Base-by-base conservation (phyloP, 805 yeast genomes). In the Lipomyces oligophaga region DNA sequence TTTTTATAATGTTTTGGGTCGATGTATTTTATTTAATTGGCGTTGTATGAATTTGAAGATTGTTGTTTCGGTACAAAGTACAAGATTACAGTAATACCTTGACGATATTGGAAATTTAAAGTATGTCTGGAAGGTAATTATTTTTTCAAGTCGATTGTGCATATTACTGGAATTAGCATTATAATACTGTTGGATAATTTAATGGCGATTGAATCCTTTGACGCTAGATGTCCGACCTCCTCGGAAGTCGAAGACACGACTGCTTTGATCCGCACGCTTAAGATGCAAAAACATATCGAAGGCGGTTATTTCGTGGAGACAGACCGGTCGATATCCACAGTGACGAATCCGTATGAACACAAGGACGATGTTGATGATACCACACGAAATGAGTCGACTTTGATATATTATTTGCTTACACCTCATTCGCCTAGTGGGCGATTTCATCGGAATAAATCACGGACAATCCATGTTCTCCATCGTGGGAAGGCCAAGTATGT, bases 231-330 rank as follows among this genome's bases (percentile, higher is more conserved):
- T 6, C 38, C 38, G 6, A 63, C 24, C 54, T 28, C 32, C 19
- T 19, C 33, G 15, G 57, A 49, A 25, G 19, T 64, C 2, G 13
- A 38, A 0, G 33, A 43, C 3, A 59, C 72, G 16, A 52, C 58
- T 20, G 52, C 60, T n/a, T 51, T 75, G 16, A 71, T 73, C 35
- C 50, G 63, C 8, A 61, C 66, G 7, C 62, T 72, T 38, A 52
- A 63, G 3, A 58, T 76, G 18, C 57, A 64, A 5, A 68, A 68
- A 18, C 81, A 78, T 59, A 72, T 67, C 43, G 81, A 77, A 60
- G 81, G 81, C 39, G 82, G 81, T 0, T 78, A 71, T 56, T 78
- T 71, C 58, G 74, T 67, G 40, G 80, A 78, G 52, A 78, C 82
- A 0, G 80, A 77, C 54, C 68, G 79, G 47, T 70, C 79, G 6